A percentile compares a stretch with the other conserved stretches of the same genome.
Evolutionary conservation across 2,329 filamentous ascomycete species (phyloP).

Genomic region (Pseudogymnoascus sp.): DNA sequence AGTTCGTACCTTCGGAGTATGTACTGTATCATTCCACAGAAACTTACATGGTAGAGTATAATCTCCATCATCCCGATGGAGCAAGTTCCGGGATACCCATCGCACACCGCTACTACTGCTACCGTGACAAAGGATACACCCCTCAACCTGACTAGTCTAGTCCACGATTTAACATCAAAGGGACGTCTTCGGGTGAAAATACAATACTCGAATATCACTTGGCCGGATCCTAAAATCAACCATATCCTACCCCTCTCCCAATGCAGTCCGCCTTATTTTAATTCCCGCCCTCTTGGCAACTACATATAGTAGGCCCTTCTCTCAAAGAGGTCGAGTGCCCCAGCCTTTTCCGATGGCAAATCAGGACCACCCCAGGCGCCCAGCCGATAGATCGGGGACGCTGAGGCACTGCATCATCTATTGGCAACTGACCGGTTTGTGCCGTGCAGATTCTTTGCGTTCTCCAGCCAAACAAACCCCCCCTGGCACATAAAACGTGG

Average conservation of each 20-base stretch:
- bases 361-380: neutral
- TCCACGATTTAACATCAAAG: no score
- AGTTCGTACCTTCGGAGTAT: neutral
- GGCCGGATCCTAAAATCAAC: neutral
- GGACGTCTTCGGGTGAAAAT: neutral
- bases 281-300: neutral
- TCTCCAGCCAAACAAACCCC: neutral
- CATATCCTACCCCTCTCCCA: neutral
- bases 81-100: neutral
- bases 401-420: neutral
- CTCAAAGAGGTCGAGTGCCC: neutral
- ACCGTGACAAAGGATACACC: neutral
- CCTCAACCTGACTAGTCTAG: neutral
- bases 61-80: neutral
- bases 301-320: neutral
- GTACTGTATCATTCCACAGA: neutral
- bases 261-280: neutral
- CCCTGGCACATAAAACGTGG: neutral
- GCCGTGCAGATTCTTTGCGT: neutral
- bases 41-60: neutral
- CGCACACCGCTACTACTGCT: neutral
- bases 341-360: neutral
- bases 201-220: neutral
- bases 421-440: neutral
- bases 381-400: neutral